Percentiles rank a stretch among this genome's conserved stretches.
phyloP scores from a whole-genome alignment of 768 basidiomycete genomes.

The Tricholomella constricta region DNA sequence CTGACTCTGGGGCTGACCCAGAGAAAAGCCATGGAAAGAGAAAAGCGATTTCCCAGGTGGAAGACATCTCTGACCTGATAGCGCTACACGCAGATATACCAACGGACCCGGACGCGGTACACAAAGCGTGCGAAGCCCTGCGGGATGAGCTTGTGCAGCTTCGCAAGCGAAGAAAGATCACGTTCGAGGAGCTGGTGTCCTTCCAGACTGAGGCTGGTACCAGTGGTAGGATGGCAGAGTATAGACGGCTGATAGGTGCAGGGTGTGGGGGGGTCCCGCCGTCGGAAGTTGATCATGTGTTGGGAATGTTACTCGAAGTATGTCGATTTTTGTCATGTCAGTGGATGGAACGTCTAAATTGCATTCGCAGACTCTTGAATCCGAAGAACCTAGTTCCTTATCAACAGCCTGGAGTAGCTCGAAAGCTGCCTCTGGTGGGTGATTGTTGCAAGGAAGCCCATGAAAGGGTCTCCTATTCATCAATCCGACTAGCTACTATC shows the following conservation, averaged over 20 bases:
- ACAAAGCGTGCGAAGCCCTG: slow-evolving; percentile 57
- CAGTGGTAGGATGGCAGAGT: slow-evolving; percentile 85
- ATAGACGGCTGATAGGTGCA: slow-evolving; percentile 84
- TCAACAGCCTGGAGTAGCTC: slow-evolving; percentile 48
- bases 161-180: slow-evolving; percentile 65
- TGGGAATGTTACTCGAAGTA: slow-evolving; percentile 86
- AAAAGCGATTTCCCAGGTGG: slow-evolving; percentile 47
- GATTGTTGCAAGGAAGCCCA: neutral
- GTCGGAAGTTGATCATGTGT: slow-evolving; percentile 85
- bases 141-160: slow-evolving; percentile 66
- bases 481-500: neutral
- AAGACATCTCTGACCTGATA: slow-evolving; percentile 67
- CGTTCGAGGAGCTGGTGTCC: slow-evolving; percentile 75
- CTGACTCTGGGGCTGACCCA: slow-evolving; percentile 35
- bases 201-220: slow-evolving; percentile 92
- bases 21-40: slow-evolving; percentile 59
- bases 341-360: slow-evolving; percentile 3
- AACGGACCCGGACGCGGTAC: slow-evolving; percentile 54
- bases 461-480: neutral
- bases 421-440: slow-evolving; percentile 23
- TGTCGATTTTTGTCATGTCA: slow-evolving; percentile 16
- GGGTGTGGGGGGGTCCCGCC: slow-evolving; percentile 87
- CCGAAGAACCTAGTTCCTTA: slow-evolving; percentile 74
- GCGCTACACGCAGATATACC: slow-evolving; percentile 60
- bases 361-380: slow-evolving; percentile 66